Evolutionary conservation across 1,284 basidiomycete species (phyloP).

Genomic region (Entoloma clypeatum): DNA sequence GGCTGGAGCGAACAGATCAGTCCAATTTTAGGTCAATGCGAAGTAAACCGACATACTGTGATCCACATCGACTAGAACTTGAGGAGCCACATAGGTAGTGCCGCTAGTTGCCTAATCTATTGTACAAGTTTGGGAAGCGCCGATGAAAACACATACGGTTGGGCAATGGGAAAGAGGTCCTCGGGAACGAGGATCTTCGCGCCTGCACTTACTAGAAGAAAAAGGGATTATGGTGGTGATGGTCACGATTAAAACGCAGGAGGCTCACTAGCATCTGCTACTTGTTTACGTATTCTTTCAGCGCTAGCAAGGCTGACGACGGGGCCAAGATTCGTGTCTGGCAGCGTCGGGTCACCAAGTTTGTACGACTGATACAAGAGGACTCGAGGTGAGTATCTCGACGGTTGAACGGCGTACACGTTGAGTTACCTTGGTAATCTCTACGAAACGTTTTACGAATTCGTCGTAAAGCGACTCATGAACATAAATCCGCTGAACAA

Average conservation of each 20-base stretch:
- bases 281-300: constrained; percentile 79
- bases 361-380: constrained; percentile 57
- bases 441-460: constrained; percentile 77
- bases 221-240: not conserved
- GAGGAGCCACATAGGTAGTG: constrained; percentile 84
- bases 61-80: constrained; percentile 84
- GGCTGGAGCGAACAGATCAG: constrained; percentile 36
- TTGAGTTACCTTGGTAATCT: constrained; percentile 60
- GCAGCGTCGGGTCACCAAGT: constrained; percentile 80
- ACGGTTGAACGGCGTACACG: constrained; percentile 7
- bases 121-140: constrained; percentile 3
- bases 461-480: constrained; percentile 79
- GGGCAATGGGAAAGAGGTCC: constrained; percentile 64
- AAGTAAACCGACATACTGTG: constrained; percentile 54
- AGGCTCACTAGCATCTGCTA: constrained; percentile 72
- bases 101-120: constrained; percentile 41
- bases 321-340: constrained; percentile 80
- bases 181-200: constrained; percentile 77
- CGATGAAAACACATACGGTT: constrained; percentile 43
- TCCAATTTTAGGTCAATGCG: not conserved
- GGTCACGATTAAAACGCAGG: not conserved
- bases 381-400: not conserved
- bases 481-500: constrained; percentile 82
- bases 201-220: constrained; percentile 61
- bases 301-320: constrained; percentile 88